Conservation (phyloP, 441 rosid genomes). For the Adansonia gregorii region DNA sequence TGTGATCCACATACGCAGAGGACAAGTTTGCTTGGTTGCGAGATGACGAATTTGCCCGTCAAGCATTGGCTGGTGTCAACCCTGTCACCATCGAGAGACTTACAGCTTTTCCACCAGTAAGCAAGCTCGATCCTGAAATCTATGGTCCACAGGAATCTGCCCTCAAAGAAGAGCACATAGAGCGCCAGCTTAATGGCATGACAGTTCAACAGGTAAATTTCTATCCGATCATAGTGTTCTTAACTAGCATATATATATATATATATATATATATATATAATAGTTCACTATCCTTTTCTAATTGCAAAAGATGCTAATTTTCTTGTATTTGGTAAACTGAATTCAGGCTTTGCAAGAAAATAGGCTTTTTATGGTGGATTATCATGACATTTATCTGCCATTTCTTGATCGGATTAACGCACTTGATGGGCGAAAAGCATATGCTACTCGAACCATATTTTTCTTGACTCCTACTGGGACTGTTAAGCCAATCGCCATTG, state of each 20-base stretch:
- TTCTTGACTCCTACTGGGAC: constrained; percentile 73
- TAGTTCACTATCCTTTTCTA: not conserved
- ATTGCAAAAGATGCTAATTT: not conserved
- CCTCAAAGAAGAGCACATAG: constrained; percentile 79
- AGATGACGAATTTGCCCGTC: constrained; percentile 95
- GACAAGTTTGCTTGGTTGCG: constrained; percentile 95
- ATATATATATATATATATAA: too few relatives aligned
- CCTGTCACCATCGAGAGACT: constrained; percentile 78
- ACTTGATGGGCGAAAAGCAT: constrained; percentile 83
- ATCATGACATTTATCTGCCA: constrained; percentile 83
- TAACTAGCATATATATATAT: too few relatives aligned
- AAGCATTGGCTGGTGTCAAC: constrained; percentile 81
- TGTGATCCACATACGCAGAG: constrained; percentile 52
- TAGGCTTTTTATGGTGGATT: constrained; percentile 69
- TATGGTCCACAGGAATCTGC: constrained; percentile 83
- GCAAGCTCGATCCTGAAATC: constrained; percentile 79
- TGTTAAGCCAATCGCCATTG: constrained; percentile 88
- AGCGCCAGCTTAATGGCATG: constrained; percentile 71
- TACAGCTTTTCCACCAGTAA: constrained; percentile 72
- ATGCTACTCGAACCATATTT: constrained; percentile 81
- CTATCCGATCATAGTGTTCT: not conserved
- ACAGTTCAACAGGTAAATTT: constrained; percentile 70
- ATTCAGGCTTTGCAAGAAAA: constrained; percentile 75
- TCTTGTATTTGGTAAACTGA: not conserved
- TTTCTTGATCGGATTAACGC: constrained; percentile 77